Conservation (phyloP, 768 basidiomycete genomes). For the Aureoboletus auriporus region DNA sequence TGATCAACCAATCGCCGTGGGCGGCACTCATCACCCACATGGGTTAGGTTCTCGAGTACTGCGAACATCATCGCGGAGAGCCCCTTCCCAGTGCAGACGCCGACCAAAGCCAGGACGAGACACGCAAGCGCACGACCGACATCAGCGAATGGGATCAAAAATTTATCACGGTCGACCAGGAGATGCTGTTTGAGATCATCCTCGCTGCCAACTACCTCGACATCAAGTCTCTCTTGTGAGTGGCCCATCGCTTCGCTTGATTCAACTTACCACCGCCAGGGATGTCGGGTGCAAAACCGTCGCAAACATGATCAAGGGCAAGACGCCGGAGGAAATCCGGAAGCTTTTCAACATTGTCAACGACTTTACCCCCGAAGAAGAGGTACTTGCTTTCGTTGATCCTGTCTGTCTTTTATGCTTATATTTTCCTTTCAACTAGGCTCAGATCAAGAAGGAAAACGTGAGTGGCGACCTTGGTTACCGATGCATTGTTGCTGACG, state of each 20-base stretch:
- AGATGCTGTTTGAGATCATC: slow-evolving; percentile 99
- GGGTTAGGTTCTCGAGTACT: slow-evolving; percentile 93
- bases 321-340: slow-evolving; percentile 98
- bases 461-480: slow-evolving; percentile 43
- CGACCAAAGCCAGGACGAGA: slow-evolving; percentile 84
- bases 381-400: slow-evolving; percentile 49
- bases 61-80: slow-evolving; percentile 97
- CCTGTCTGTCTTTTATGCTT: too few species aligned
- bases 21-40: background rate
- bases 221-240: slow-evolving; percentile 96
- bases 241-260: slow-evolving; percentile 5
- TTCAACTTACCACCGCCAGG: slow-evolving; percentile 36
- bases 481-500: slow-evolving; percentile 15
- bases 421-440: slow-evolving; percentile 40
- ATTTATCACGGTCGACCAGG: slow-evolving; percentile 97
- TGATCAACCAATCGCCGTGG: slow-evolving; percentile 2
- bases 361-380: slow-evolving; percentile 98
- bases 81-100: slow-evolving; percentile 86
- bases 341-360: slow-evolving; percentile 98
- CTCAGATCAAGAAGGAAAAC: slow-evolving; percentile 99
- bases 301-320: slow-evolving; percentile 99
- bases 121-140: slow-evolving; percentile 95
- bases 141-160: slow-evolving; percentile 99
- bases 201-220: slow-evolving; percentile 99
- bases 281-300: slow-evolving; percentile 99